Base-by-base conservation (phyloP, 768 basidiomycete species). In the Auricularia sp. region DNA sequence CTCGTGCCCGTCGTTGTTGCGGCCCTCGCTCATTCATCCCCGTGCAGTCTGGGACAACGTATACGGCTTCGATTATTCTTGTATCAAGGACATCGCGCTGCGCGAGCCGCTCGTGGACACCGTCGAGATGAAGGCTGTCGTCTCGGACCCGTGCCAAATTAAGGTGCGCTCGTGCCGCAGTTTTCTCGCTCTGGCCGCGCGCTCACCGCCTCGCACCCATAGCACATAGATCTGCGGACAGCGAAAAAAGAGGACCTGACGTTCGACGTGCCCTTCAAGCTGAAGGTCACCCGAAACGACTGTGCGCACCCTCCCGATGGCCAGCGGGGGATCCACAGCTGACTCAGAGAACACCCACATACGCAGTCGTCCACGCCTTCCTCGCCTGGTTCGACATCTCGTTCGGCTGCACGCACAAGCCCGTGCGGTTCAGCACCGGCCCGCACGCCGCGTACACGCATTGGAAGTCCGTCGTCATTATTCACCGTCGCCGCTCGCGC, bases 61-160 rank as follows among this genome's bases (percentile, higher is more conserved):
- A 23, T 99, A 99, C 76, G 97, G 97, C 33, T 98, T 99, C 76
- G 95, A 99, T 77, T 99, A 92, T 77, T 97, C 94, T 47, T 98
- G 97, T 75, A 98, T 99, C 81, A 98, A 98, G 77, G 93, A 97
- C 74, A 97, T 99, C 69, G 97, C 97, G 2, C 78, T 99, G 64
- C 84, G 91, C 36, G 97, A 99, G 74, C 97, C 97, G 54, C 81
- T 99, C 58, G 97, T 99, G 36, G 97, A 99, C 77, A 97, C 94
- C n/a, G 97, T 99, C 65, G 97, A 99, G 68, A 78, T 98, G 69
- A 96, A 95, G 76, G 80, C 93, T 2, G 95, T 98, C 64, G 94
- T 93, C 51, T 94, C 94, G 2, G 87, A 95, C 74, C 96, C 97
- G 47, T 96, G 83, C 71, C 76, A 85, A 74, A 81, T 99, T 77